Base-by-base conservation (phyloP, 345 rosid genomes). In the Mallotus nudiflorus region DNA sequence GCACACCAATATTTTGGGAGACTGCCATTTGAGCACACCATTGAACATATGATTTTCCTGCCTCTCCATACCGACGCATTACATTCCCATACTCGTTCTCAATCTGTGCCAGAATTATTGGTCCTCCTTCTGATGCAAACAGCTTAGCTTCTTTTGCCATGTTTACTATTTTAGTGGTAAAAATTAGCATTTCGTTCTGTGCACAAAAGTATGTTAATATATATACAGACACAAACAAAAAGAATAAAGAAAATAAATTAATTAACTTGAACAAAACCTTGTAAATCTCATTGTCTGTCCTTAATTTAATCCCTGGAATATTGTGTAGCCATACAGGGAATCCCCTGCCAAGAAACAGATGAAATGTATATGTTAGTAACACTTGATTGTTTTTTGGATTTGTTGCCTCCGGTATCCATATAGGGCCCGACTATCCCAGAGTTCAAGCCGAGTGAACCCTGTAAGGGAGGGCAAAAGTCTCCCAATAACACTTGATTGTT, bases 41-140 rank as follows among this genome's bases (percentile, higher is more conserved):
- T 6, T 60, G 4, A 28, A 66, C 62, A 35, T 78, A 78, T 66
- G 62, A 9, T 55, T 74, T 70, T 22, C 82, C 82, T 5, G 69
- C 73, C 14, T 55, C 69, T 27, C 78, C 73, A 39, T 78, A 78
- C 6, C 20, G 18, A 0, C 35, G 48, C 69, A 73, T 66, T 2
- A 73, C 15, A 29, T 69, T 61, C 20, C 82, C 75, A 62, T 74
- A 78, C 49, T 78, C 78, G 11, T 78, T 78, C 46, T 78, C 78
- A 22, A 78, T 70, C 82, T 78, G 89, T 44, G 88, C 89, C 12
- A 85, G 59, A 69, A 87, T 84, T 56, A 87, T 84, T 33, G 89
- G 89, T 46, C 89, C 89, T 73, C 91, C 89, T 65, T 84, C 83
- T 60, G 89, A 68, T 18, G 88, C 89, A 85, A 85, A 85, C n/a